Conservation (phyloP, 2,329 filamentous ascomycete species). For the Cladosporium oxysporum region DNA sequence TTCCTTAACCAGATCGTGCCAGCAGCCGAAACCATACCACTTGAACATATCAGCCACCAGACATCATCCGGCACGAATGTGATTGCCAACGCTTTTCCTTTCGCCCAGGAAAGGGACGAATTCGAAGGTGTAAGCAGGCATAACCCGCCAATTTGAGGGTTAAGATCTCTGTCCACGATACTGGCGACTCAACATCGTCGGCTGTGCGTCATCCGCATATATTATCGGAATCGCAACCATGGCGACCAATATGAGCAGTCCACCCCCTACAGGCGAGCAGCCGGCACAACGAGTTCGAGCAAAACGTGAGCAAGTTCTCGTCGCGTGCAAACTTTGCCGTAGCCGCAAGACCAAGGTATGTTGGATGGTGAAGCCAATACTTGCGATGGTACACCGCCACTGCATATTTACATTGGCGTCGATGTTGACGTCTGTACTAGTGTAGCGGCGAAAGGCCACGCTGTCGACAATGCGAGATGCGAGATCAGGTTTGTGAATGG, state of each 20-base stretch:
- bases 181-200: neutral
- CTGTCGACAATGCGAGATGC: neutral
- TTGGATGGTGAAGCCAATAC: neutral
- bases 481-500: neutral
- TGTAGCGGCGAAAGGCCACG: neutral
- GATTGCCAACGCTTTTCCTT: neutral
- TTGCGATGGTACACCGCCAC: too few relatives aligned
- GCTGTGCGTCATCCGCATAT: neutral
- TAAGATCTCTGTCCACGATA: neutral
- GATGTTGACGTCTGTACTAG: neutral
- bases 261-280: neutral
- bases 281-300: neutral
- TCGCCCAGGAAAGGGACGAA: neutral
- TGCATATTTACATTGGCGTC: neutral
- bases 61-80: neutral
- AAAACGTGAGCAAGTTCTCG: neutral
- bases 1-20: neutral
- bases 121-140: neutral
- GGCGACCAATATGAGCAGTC: neutral
- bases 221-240: neutral
- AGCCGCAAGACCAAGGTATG: constrained; percentile 1
- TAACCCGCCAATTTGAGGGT: neutral
- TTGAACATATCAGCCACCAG: neutral
- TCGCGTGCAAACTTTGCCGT: constrained; percentile 3
- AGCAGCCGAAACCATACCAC: neutral